Percentiles rank a stretch among this genome's conserved stretches.
Evolutionary conservation across 2,329 filamentous ascomycete species (phyloP).

Genomic region (Thermoascus crustaceus): DNA sequence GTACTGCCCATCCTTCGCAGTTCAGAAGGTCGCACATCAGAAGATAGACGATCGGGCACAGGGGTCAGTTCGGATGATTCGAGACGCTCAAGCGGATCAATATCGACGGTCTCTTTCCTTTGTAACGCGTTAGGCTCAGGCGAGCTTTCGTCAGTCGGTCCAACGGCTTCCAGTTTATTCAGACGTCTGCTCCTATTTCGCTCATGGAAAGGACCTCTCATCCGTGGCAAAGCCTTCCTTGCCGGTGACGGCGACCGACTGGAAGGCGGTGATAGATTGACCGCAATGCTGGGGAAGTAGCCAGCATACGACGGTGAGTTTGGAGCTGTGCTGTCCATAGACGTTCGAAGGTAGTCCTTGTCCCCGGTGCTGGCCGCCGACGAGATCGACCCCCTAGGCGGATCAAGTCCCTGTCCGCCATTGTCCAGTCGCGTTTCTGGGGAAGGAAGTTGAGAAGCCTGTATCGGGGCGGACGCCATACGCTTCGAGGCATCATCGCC

Average conservation of each 20-base stretch:
- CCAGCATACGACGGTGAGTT: conserved; percentile 30
- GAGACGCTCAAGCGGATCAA: conserved; percentile 10
- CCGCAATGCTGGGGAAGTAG: conserved; percentile 52
- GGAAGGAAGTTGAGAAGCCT: conserved; percentile 1
- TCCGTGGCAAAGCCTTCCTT: conserved; percentile 45
- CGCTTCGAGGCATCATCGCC: too few relatives aligned
- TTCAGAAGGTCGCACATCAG: conserved; percentile 14
- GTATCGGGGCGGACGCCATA: neutral
- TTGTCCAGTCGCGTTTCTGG: conserved; percentile 45
- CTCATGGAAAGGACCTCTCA: conserved; percentile 33
- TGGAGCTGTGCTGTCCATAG: conserved; percentile 38
- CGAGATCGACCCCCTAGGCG: conserved; percentile 45
- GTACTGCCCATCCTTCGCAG: conserved; percentile 18
- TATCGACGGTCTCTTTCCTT: conserved; percentile 10
- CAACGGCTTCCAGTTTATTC: conserved; percentile 30
- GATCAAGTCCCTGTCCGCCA: too few relatives aligned
- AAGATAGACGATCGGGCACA: conserved; percentile 18
- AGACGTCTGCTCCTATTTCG: conserved; percentile 31
- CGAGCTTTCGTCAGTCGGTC: conserved; percentile 13
- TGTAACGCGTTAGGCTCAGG: conserved; percentile 12
- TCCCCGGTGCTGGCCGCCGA: conserved; percentile 41
- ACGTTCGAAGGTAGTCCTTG: conserved; percentile 25
- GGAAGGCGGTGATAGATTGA: conserved; percentile 54
- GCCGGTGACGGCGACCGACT: conserved; percentile 58
- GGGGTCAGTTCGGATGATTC: conserved; percentile 21